Conservation (phyloP, 495 filamentous ascomycete species). For the Penicillium turbatum region DNA sequence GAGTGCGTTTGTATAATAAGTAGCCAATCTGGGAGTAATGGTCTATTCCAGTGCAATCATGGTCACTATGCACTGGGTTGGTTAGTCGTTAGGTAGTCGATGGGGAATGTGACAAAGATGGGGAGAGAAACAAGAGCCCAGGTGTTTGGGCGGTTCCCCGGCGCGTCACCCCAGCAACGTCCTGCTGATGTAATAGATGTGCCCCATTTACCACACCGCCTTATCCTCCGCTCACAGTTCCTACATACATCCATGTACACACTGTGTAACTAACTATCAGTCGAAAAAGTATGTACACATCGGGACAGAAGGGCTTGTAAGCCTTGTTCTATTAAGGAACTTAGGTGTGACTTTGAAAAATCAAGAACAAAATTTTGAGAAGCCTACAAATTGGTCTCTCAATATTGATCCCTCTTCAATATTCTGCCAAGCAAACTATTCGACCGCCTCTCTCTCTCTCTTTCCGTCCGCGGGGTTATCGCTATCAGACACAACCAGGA, state of each 20-base stretch:
- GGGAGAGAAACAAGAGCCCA: conserved; percentile 13
- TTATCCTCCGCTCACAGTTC: neutral
- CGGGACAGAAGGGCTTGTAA: too few species aligned
- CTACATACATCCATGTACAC: too few species aligned
- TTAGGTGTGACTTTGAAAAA: neutral
- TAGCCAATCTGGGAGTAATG: neutral
- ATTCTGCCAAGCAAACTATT: conserved; percentile 11
- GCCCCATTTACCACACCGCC: neutral
- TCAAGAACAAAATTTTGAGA: too few species aligned
- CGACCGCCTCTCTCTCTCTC: conserved; percentile 40
- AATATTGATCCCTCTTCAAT: too few species aligned
- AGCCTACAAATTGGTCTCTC: too few species aligned
- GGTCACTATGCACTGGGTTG: conserved; percentile 3
- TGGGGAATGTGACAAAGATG: conserved; percentile 16
- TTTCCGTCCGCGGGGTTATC: conserved; percentile 40
- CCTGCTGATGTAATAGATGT: neutral
- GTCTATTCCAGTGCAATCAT: conserved; percentile 10
- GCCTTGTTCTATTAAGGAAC: too few species aligned
- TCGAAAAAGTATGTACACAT: too few species aligned
- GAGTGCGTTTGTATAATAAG: neutral
- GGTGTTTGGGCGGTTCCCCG: conserved; percentile 30
- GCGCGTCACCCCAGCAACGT: conserved; percentile 39
- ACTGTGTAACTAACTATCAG: too few species aligned
- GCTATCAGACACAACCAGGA: conserved; percentile 10
- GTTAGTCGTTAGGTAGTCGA: conserved; percentile 13